These are phyloP conservation scores for Berkeleyomyces rouxiae DNA, from an alignment of 2,329 filamentous ascomycete genomes.

Conservation along the genomic window DNA sequence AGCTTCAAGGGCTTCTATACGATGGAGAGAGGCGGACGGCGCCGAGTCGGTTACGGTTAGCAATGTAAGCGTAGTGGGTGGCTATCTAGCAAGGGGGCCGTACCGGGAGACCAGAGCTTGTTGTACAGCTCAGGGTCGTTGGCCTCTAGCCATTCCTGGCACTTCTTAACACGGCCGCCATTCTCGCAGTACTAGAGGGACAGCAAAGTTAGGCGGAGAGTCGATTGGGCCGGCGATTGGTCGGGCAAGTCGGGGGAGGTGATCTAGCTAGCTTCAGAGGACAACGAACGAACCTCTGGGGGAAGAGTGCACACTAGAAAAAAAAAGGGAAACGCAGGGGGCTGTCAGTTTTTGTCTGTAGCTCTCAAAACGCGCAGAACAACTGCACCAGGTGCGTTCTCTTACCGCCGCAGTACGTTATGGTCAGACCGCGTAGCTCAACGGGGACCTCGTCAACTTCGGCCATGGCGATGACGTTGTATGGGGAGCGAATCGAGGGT, in stretches of 20 bases:
- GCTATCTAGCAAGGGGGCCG: background rate
- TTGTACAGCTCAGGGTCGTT: conserved; percentile 58
- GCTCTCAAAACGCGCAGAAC: background rate
- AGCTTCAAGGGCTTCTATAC: conserved; percentile 61
- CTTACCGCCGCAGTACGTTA: conserved; percentile 44
- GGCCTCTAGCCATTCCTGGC: conserved; percentile 82
- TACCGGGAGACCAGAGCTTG: conserved; percentile 74
- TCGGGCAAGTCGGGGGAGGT: background rate
- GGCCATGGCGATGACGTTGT: conserved; percentile 10
- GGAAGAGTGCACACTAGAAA: conserved; percentile 44
- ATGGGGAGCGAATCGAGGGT: background rate
- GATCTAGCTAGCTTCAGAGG: background rate
- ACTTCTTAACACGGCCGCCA: conserved; percentile 90
- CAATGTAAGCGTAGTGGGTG: too few species aligned
- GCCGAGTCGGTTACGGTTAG: background rate
- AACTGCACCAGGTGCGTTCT: conserved; percentile 7
- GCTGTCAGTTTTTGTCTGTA: background rate
- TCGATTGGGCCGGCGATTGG: background rate
- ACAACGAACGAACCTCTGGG: conserved; percentile 37
- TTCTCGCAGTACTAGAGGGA: conserved; percentile 84
- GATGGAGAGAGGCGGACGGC: background rate
- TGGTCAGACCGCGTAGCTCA: conserved; percentile 16
- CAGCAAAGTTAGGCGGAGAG: conserved; percentile 15
- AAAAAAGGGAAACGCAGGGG: background rate
- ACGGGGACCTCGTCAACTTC: conserved; percentile 11